These are phyloP conservation scores for Penicillium verhagenii DNA, from an alignment of 495 filamentous ascomycete genomes.

Conservation along the genomic window DNA sequence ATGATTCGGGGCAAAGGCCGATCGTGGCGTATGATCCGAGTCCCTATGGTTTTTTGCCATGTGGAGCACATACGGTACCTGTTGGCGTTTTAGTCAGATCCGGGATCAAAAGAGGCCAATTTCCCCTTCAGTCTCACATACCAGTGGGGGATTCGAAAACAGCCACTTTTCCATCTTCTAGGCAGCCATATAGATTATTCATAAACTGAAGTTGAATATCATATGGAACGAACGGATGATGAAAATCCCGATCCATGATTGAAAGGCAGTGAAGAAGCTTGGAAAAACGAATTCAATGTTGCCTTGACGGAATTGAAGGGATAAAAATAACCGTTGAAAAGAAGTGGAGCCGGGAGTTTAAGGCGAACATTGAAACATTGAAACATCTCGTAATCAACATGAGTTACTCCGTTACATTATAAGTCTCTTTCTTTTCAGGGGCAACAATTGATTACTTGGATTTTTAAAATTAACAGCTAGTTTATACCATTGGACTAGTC, in stretches of 20 bases:
- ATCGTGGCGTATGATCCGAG: conserved; percentile 9
- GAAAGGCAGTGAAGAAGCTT: conserved; percentile 3
- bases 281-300: too few relatives aligned
- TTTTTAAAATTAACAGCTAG: too few relatives aligned
- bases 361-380: too few relatives aligned
- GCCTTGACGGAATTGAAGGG: conserved; percentile 6
- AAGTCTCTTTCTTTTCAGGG: too few relatives aligned
- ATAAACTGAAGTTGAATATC: conserved; percentile 89
- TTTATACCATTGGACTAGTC: too few relatives aligned
- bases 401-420: too few relatives aligned
- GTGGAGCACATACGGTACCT: conserved; percentile 32
- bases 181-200: conserved; percentile 76
- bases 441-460: too few relatives aligned
- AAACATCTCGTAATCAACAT: too few relatives aligned
- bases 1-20: neutral
- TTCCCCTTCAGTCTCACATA: too few relatives aligned
- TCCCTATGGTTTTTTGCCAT: conserved; percentile 2
- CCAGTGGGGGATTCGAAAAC: conserved; percentile 95
- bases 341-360: conserved; percentile 16
- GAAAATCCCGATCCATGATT: conserved; percentile 56
- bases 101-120: neutral
- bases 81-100: conserved; percentile 12
- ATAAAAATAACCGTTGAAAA: conserved; percentile 19
- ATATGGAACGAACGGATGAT: conserved; percentile 92
- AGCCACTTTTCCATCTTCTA: conserved; percentile 77